Conservation (phyloP, 225 moss, liverwort and hornwort species). For the Pseudisothecium myosuroides region DNA sequence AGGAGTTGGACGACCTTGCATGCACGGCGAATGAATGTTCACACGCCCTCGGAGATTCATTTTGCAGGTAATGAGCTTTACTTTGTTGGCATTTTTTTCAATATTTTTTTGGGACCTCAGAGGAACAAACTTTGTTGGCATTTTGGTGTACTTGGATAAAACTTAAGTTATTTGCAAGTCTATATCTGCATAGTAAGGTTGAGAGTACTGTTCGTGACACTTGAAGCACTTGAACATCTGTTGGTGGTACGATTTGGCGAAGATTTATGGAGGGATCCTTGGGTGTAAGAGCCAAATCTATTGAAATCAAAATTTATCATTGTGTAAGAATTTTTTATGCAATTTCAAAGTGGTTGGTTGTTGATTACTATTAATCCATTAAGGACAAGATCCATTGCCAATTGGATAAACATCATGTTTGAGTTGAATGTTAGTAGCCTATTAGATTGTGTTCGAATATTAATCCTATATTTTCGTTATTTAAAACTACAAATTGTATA, state of each 20-base stretch:
- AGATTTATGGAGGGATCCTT: background rate
- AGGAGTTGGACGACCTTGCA: background rate
- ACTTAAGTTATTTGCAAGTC: background rate
- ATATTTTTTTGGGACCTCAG: rapidly evolving
- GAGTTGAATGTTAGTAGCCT: too few relatives aligned
- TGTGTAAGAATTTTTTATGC: background rate
- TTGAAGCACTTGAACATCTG: background rate
- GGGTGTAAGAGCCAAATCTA: background rate
- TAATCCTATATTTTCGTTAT: too few relatives aligned
- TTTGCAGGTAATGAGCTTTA: background rate
- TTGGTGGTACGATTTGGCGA: background rate
- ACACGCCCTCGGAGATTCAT: background rate
- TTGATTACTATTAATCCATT: background rate
- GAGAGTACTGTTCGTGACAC: background rate
- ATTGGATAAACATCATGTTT: too few relatives aligned
- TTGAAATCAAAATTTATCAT: background rate
- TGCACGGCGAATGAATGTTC: background rate
- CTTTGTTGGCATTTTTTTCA: background rate
- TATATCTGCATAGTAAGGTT: background rate
- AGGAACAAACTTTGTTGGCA: background rate
- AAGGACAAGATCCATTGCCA: too few relatives aligned
- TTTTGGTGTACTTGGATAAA: background rate
- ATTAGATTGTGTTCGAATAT: too few relatives aligned
- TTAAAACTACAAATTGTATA: too few relatives aligned
- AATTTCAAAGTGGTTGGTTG: background rate